Evolutionary conservation across 208 protist genomes (phyloP).

Genomic region (Trypanosoma avium): DNA sequence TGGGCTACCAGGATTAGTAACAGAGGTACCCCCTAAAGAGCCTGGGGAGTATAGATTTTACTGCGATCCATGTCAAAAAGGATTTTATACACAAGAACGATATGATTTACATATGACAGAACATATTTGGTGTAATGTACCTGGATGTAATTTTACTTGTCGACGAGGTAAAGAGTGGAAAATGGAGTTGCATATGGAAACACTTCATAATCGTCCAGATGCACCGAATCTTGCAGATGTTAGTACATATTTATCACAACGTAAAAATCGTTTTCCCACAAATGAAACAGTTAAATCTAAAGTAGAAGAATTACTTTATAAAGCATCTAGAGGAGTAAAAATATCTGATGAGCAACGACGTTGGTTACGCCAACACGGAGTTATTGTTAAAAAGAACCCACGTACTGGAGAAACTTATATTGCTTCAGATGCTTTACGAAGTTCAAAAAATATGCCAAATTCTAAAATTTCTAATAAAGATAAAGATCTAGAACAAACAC

Average conservation of each 20-base stretch:
- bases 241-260: conserved; percentile 63
- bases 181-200: conserved; percentile 88
- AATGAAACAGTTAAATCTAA: conserved; percentile 68
- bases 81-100: conserved; percentile 47
- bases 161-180: conserved; percentile 54
- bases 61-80: conserved; percentile 85
- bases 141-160: conserved; percentile 87
- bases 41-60: conserved; percentile 42
- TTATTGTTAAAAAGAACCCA: conserved; percentile 64
- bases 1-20: conserved; percentile 16
- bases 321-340: conserved; percentile 68
- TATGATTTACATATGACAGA: conserved; percentile 63
- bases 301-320: conserved; percentile 88
- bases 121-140: conserved; percentile 81
- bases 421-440: conserved; percentile 33
- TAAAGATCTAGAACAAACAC: conserved; percentile 2
- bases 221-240: conserved; percentile 79
- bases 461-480: neutral
- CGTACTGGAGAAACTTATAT: conserved; percentile 63
- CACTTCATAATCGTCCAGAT: conserved; percentile 82
- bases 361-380: conserved; percentile 83
- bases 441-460: conserved; percentile 2
- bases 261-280: conserved; percentile 76
- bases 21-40: conserved; percentile 1
- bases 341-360: conserved; percentile 76